Base-by-base conservation (phyloP, 768 basidiomycete species). In the Mrakia frigida region DNA sequence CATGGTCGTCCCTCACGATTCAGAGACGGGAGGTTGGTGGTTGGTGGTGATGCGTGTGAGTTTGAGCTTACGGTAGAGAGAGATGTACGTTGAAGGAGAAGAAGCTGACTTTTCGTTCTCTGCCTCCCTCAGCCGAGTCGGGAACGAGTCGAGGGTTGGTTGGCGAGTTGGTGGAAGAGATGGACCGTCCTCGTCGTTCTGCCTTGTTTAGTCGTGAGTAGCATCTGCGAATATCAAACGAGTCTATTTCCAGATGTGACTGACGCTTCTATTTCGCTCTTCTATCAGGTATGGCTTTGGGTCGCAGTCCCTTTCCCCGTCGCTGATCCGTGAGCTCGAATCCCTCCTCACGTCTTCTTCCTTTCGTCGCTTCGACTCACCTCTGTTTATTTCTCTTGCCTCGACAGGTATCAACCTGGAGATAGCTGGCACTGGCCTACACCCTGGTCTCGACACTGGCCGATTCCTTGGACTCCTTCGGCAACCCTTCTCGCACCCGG, bases 241-340 rank as follows among this genome's bases (percentile, higher is more conserved):
- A 46, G 9, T 14, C 14, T 46, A 46, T 50, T n/a, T n/a, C n/a
- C n/a, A n/a, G 35, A 63, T 39, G 18, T 61, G 4, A 53, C 46
- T 52, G 4, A 39, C 43, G 13, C 39, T 14, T 50, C 11, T 50
- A 21, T 21, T 2, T 13, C 21, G 2, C 23, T 6, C 14, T 13
- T 56, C 50, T 10, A 25, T 33, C 75, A 84, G 83, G 82, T 84
- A 25, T 85, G 85, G 85, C 35, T 84, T 1, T 86, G 85, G 85
- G 83, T 84, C 16, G 82, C 83, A 1, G 78, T 85, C 0, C 85
- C 85, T 6, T 85, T 86, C 71, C 85, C 85, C 0, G 81, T 84
- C 0, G 80, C 80, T 0, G 84, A 84, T 65, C 84, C 84, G 28
- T 84, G 82, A 77, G 69, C 80, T 63, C 70, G 82, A n/a, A 28